Conservation (phyloP, 192 early-diverging fungal species). For the Phlyctochytrium bullatum region DNA sequence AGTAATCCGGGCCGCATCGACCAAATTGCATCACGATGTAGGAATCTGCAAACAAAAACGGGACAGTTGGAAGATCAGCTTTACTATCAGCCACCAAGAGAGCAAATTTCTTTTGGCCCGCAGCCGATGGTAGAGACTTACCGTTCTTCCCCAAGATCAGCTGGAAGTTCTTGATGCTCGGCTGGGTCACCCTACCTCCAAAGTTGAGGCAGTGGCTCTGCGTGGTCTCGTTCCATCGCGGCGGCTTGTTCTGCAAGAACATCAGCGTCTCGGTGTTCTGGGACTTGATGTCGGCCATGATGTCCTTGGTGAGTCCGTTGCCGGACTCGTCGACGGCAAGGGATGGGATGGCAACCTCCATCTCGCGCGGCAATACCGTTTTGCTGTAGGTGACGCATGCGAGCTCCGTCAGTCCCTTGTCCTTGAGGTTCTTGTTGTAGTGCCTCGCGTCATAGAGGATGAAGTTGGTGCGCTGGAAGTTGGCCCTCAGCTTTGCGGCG, state of each 20-base stretch:
- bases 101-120: background rate
- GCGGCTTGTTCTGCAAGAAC: constrained; percentile 59
- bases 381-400: constrained; percentile 54
- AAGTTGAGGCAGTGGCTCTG: constrained; percentile 65
- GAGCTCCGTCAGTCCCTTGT: constrained; percentile 53
- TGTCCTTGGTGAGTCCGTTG: constrained; percentile 49
- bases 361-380: constrained; percentile 57
- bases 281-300: constrained; percentile 50
- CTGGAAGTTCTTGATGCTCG: constrained; percentile 65
- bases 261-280: constrained; percentile 50
- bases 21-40: constrained; percentile 63
- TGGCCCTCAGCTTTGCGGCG: constrained; percentile 57
- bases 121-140: constrained; percentile 27
- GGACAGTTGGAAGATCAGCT: background rate
- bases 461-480: constrained; percentile 57
- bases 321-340: constrained; percentile 36
- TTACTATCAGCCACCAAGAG: too few species aligned
- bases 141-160: constrained; percentile 47
- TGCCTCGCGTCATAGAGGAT: constrained; percentile 49
- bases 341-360: constrained; percentile 52
- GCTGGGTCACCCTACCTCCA: constrained; percentile 61
- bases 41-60: constrained; percentile 20
- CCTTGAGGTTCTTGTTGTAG: constrained; percentile 40
- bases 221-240: constrained; percentile 66
- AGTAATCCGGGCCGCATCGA: constrained; percentile 59